These are phyloP conservation scores for Geosmithia putterillii DNA, from an alignment of 2,329 filamentous ascomycete species.

Conservation along the genomic window DNA sequence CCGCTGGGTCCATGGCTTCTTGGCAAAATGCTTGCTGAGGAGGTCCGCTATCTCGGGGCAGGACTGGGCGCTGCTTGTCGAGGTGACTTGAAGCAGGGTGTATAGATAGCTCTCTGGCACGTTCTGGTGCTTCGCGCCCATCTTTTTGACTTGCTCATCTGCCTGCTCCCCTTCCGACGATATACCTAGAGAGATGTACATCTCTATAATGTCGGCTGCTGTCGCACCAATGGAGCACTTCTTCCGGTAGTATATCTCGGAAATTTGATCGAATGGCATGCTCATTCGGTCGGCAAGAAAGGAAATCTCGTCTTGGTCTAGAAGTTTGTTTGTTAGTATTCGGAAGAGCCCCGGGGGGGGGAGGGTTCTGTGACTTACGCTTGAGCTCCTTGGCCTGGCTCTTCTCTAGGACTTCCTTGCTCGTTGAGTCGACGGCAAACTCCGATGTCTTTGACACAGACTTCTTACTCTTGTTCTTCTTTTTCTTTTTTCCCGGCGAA, in stretches of 20 bases:
- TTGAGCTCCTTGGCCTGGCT: constrained; percentile 12
- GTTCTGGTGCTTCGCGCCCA: constrained; percentile 24
- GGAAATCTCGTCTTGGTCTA: constrained; percentile 25
- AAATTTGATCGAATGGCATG: constrained; percentile 26
- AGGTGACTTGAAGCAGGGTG: constrained; percentile 27
- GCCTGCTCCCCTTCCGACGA: constrained; percentile 16
- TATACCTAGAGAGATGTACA: constrained; percentile 25
- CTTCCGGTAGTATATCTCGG: constrained; percentile 24
- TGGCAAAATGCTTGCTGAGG: constrained; percentile 28
- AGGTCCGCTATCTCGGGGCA: constrained; percentile 25
- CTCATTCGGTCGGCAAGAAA: constrained; percentile 31
- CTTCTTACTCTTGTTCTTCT: constrained; percentile 12
- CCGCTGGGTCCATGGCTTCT: constrained; percentile 20
- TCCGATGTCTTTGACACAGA: background rate
- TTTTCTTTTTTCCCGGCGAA: constrained; percentile 21
- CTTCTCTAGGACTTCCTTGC: constrained; percentile 1
- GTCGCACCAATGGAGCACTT: constrained; percentile 24
- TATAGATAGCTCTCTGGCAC: constrained; percentile 29
- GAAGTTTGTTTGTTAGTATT: background rate
- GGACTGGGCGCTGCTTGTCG: constrained; percentile 17
- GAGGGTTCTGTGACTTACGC: constrained; percentile 11
- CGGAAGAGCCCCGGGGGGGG: background rate
- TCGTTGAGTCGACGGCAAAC: constrained; percentile 5
- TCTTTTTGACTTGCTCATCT: constrained; percentile 16
- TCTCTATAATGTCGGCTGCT: constrained; percentile 27